These are phyloP conservation scores for Neonectria magnoliae DNA, from an alignment of 2,329 filamentous ascomycete species.

Conservation along the genomic window DNA sequence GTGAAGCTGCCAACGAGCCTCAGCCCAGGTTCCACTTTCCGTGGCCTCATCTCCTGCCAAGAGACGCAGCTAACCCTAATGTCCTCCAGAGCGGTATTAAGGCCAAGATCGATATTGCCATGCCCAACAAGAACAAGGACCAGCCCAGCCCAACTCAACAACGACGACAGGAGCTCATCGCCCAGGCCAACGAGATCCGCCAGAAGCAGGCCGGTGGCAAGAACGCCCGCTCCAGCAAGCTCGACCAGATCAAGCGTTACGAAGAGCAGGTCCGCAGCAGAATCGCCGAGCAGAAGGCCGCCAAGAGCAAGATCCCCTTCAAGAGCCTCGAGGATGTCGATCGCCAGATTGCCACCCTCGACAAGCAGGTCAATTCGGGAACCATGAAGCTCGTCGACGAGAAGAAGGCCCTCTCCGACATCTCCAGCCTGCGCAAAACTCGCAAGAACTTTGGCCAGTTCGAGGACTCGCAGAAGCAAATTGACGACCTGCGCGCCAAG, in stretches of 20 bases:
- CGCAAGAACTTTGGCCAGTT: slow-evolving; percentile 91
- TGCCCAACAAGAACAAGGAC: slow-evolving; percentile 78
- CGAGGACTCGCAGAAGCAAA: slow-evolving; percentile 86
- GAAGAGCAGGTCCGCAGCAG: slow-evolving; percentile 89
- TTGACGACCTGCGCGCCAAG: slow-evolving; percentile 86
- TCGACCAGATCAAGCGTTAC: slow-evolving; percentile 91
- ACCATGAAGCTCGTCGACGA: slow-evolving; percentile 97
- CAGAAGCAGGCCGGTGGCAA: slow-evolving; percentile 90
- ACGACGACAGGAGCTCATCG: slow-evolving; percentile 85
- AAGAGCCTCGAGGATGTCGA: slow-evolving; percentile 91
- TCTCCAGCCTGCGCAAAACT: slow-evolving; percentile 84
- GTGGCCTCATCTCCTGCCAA: slow-evolving; percentile 31
- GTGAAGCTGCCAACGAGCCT: slow-evolving; percentile 1
- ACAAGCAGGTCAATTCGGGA: slow-evolving; percentile 87
- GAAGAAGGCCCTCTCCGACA: slow-evolving; percentile 89
- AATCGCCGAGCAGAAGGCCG: slow-evolving; percentile 86
- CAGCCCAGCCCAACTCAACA: slow-evolving; percentile 83
- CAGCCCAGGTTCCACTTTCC: slow-evolving; percentile 29
- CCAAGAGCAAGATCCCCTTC: slow-evolving; percentile 82
- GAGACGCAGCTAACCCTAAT: slow-evolving; percentile 25
- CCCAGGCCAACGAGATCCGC: slow-evolving; percentile 84
- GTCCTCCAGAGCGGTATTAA: slow-evolving; percentile 80
- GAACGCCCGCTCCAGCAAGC: slow-evolving; percentile 77
- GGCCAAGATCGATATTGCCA: slow-evolving; percentile 85
- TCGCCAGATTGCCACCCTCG: slow-evolving; percentile 79